Conservation (phyloP, 2,329 filamentous ascomycete species). For the Epichloe aotearoae region DNA sequence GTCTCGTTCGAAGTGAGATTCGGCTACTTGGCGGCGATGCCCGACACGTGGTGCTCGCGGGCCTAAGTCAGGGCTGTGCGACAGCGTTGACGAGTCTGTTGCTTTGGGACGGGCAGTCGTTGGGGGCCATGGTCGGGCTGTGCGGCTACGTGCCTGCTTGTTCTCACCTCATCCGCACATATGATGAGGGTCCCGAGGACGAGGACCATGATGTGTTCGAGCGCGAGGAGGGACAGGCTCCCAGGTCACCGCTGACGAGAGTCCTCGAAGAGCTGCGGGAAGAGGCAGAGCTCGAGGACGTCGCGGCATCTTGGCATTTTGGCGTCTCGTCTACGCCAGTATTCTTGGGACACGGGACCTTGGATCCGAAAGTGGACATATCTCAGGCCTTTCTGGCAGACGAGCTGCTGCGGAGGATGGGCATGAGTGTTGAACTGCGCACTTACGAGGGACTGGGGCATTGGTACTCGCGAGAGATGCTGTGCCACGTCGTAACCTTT, state of each 20-base stretch:
- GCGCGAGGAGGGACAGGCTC: constrained; percentile 3
- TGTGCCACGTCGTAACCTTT: constrained; percentile 23
- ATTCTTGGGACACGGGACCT: constrained; percentile 31
- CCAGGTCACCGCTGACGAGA: constrained; percentile 8
- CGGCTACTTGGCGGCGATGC: constrained; percentile 19
- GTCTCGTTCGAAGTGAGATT: constrained; percentile 23
- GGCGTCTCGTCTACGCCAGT: constrained; percentile 22
- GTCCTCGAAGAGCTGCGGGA: constrained; percentile 15
- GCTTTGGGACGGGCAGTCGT: constrained; percentile 25
- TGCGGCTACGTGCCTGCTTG: constrained; percentile 32
- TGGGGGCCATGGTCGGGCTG: constrained; percentile 29
- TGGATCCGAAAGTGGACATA: constrained; percentile 28
- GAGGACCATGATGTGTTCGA: constrained; percentile 12
- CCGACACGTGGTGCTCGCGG: constrained; percentile 30
- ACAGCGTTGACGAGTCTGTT: constrained; percentile 28
- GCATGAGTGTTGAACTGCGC: constrained; percentile 21
- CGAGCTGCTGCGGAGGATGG: constrained; percentile 21
- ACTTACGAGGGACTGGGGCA: constrained; percentile 30
- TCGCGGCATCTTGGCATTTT: neutral
- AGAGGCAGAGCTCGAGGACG: constrained; percentile 14
- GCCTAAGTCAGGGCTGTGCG: constrained; percentile 42
- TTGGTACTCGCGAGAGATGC: constrained; percentile 30
- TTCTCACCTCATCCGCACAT: constrained; percentile 14
- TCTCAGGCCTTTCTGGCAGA: constrained; percentile 21
- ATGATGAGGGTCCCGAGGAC: constrained; percentile 4